A percentile compares a stretch with the other conserved stretches of the same genome.
Evolutionary conservation across 345 rosid species (phyloP).

Genomic region (Eucalyptus polybractea): DNA sequence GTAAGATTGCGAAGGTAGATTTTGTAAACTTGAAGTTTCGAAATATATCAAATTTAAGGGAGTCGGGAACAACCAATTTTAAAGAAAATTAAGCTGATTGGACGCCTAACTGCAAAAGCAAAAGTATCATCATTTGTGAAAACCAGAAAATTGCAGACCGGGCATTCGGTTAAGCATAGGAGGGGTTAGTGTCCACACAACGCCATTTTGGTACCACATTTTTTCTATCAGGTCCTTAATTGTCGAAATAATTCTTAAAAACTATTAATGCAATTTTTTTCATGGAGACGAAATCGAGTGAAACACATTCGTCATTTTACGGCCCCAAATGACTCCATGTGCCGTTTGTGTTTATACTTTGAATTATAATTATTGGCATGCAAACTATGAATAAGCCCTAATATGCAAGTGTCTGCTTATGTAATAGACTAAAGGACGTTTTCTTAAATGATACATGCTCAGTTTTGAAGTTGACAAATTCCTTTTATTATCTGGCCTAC

Average conservation of each 20-base stretch:
- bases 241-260: not conserved
- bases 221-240: not conserved
- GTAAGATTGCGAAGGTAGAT: accelerated
- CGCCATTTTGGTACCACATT: not conserved
- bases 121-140: not conserved
- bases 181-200: not conserved
- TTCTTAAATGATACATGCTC: not conserved
- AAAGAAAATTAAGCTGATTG: not conserved
- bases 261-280: not conserved
- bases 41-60: not conserved
- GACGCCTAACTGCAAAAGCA: not conserved
- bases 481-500: not conserved
- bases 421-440: not conserved
- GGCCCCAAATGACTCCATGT: not conserved
- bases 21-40: not conserved
- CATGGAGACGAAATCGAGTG: not conserved
- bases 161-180: not conserved
- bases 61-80: not conserved
- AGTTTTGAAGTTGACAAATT: not conserved
- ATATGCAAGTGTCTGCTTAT: not conserved
- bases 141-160: not conserved
- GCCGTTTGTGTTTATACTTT: not conserved
- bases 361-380: not conserved
- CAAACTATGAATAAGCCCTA: not conserved
- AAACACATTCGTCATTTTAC: not conserved